phyloP scores from a whole-genome alignment of 441 rosid species.

The Gossypium davidsonii region DNA sequence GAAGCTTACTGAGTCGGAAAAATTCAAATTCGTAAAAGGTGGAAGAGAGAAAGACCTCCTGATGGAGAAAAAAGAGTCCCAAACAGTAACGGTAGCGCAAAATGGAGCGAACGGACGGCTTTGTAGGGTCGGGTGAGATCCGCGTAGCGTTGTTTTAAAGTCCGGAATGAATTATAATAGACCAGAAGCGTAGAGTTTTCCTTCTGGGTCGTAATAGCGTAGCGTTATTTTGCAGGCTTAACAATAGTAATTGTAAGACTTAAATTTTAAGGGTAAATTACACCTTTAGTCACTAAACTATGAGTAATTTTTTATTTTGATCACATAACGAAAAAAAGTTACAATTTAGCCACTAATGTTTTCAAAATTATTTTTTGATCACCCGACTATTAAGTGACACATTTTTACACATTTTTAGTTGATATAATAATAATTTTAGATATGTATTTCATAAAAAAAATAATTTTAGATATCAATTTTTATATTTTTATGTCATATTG shows the following conservation, averaged over 20 bases:
- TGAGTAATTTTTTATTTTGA: neutral
- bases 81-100: neutral
- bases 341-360: neutral
- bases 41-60: neutral
- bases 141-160: slow-evolving; percentile 21
- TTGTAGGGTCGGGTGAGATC: neutral
- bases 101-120: neutral
- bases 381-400: neutral
- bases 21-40: too few relatives aligned
- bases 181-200: neutral
- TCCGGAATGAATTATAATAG: neutral
- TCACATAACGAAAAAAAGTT: neutral
- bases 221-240: neutral
- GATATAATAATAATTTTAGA: too few relatives aligned
- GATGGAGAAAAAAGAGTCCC: neutral
- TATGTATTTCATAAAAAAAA: too few relatives aligned
- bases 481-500: too few relatives aligned
- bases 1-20: neutral
- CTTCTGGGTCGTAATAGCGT: neutral
- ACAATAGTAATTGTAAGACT: too few relatives aligned
- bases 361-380: neutral
- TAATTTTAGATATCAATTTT: too few relatives aligned
- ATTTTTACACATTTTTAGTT: too few relatives aligned
- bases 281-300: neutral
- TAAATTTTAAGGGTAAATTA: neutral